phyloP scores from a whole-genome alignment of 208 protist species.

The Trypanosoma caninum region DNA sequence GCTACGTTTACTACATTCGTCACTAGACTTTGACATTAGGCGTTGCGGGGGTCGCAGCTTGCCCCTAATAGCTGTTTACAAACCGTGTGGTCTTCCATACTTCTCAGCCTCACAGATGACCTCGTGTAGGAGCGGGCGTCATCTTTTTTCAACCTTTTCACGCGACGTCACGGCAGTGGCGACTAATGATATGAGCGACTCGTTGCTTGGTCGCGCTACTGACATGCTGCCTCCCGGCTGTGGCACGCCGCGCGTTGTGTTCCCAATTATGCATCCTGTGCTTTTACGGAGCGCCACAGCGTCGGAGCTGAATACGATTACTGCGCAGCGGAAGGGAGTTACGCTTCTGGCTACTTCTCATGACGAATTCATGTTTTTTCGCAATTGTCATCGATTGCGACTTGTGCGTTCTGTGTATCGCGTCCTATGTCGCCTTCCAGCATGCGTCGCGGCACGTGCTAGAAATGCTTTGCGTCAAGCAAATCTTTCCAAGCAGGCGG shows the following conservation, averaged over 20 bases:
- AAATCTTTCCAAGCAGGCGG: neutral
- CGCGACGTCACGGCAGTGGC: neutral
- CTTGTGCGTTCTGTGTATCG: slow-evolving; percentile 58
- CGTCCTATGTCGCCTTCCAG: slow-evolving; percentile 63
- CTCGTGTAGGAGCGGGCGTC: slow-evolving; percentile 5
- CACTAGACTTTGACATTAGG: slow-evolving; percentile 1
- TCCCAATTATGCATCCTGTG: slow-evolving; percentile 27
- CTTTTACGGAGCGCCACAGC: slow-evolving; percentile 19
- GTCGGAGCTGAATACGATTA: slow-evolving; percentile 44
- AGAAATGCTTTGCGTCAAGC: neutral
- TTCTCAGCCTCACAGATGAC: slow-evolving; percentile 48
- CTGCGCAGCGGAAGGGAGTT: slow-evolving; percentile 46
- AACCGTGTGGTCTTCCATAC: slow-evolving; percentile 59
- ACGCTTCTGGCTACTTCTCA: slow-evolving; percentile 37
- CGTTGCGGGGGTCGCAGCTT: neutral
- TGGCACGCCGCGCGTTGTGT: slow-evolving; percentile 20
- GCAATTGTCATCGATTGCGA: slow-evolving; percentile 52
- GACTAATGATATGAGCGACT: slow-evolving; percentile 47
- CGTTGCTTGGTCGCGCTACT: slow-evolving; percentile 37
- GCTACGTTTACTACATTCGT: slow-evolving; percentile 45
- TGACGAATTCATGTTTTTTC: slow-evolving; percentile 52
- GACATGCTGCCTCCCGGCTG: slow-evolving; percentile 40
- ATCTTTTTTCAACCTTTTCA: slow-evolving; percentile 9
- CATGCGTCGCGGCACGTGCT: slow-evolving; percentile 31
- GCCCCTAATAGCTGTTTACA: slow-evolving; percentile 40